Base-by-base conservation (phyloP, 2,329 filamentous ascomycete species). In the Penicillium sp. region DNA sequence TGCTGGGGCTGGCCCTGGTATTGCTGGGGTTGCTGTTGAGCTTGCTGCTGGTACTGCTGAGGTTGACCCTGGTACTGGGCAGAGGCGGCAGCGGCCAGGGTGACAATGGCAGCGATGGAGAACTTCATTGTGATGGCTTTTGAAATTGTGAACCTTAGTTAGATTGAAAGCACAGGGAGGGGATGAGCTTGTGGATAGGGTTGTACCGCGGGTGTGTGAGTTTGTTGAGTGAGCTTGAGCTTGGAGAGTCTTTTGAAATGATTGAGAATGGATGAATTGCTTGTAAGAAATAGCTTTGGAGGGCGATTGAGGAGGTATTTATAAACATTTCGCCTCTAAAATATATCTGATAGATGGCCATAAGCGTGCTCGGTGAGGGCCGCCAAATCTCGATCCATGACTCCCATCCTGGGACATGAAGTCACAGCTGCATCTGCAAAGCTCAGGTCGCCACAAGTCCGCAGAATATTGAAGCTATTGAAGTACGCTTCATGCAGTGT, bases 51-150 rank as follows among this genome's bases (percentile, higher is more conserved):
- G 19, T 24, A 43, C 19, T 16, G 41, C 41, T 44, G 22, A 13
- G 46, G 16, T 3, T 31, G 19, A 27, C 27, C 39, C 19, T 24
- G 24, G 41, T 58, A 33, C 36, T 58, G 43, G 19, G 55, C 55
- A 24, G 55, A 40, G 22, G 43, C 55, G 49, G 55, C 50, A 19
- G 44, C 37, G 27, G 50, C 50, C 24, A 54, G 14, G 22, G 37
- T 39, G n/a, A 18, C 36, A 31, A 54, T 10, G 11, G 41, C 27
- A 13, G 55, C 55, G 35, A 58, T 9, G 13, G 55, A 54, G 43
- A 58, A 58, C 50, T 54, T 58, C 50, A 58, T 58, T 54, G 11
- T 54, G 50, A 36, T 43, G 13, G 35, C 14, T 58, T 9, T 50
- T 31, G 6, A 10, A 31, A 3, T 31, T 6, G 43, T 13, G 27